phyloP scores from a whole-genome alignment of 176 grass and related monocot genomes.

The Triticum urartu region DNA sequence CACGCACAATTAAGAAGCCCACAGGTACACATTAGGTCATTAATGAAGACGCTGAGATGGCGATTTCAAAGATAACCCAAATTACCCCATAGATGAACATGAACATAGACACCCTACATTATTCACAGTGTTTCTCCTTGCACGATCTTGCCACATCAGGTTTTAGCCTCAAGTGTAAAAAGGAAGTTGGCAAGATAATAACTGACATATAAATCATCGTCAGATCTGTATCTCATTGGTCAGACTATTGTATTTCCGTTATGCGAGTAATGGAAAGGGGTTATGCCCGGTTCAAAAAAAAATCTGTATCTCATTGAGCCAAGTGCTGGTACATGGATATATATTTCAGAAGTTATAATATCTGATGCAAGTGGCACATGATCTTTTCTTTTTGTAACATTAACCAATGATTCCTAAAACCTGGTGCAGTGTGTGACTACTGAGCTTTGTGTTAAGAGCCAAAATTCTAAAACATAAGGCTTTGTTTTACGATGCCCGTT shows the following conservation, averaged over 20 bases:
- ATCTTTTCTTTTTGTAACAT: neutral
- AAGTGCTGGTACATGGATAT: neutral
- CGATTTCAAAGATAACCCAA: neutral
- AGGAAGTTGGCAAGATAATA: neutral
- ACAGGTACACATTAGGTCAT: slow-evolving; percentile 16
- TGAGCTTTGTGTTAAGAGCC: neutral
- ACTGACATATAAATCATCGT: neutral
- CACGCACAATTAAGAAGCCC: slow-evolving; percentile 15
- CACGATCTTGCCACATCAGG: neutral
- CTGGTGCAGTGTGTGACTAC: neutral
- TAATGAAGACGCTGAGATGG: slow-evolving; percentile 1
- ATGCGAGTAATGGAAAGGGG: too few relatives aligned
- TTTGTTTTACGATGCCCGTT: neutral
- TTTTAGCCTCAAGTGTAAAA: neutral
- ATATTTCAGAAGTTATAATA: neutral
- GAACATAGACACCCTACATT: neutral
- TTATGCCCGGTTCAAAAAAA: too few relatives aligned
- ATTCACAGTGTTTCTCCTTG: neutral
- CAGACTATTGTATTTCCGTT: too few relatives aligned
- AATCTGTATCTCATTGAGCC: neutral
- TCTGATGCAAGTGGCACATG: neutral
- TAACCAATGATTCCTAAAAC: neutral
- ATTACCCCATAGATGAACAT: neutral
- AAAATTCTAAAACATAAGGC: neutral
- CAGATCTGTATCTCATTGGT: neutral